Evolutionary conservation across 176 grass and related monocot genomes (phyloP).

Genomic region (Lolium perenne): DNA sequence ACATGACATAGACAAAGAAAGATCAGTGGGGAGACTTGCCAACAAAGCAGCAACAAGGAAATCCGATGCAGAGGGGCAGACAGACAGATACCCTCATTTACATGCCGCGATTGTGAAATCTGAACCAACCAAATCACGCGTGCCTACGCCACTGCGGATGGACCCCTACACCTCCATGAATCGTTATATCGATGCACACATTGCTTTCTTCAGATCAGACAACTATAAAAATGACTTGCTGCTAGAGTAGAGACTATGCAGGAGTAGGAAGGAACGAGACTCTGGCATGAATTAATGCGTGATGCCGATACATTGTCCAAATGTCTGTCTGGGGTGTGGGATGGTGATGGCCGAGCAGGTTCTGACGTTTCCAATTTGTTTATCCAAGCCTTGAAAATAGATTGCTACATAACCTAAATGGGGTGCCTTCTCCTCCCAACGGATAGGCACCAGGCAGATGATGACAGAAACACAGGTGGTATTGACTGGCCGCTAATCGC

Average conservation of each 20-base stretch:
- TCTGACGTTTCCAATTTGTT: slow-evolving; percentile 31
- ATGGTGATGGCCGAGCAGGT: slow-evolving; percentile 42
- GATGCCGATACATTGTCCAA: slow-evolving; percentile 44
- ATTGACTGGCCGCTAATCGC: slow-evolving; percentile 23
- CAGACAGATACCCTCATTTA: background rate
- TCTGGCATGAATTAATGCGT: background rate
- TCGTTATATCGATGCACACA: too few species aligned
- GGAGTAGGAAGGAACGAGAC: slow-evolving; percentile 48
- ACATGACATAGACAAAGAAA: slow-evolving; percentile 46
- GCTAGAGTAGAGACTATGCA: slow-evolving; percentile 26
- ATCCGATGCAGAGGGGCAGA: slow-evolving; percentile 27
- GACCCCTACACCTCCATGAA: slow-evolving; percentile 20
- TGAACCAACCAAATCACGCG: slow-evolving; percentile 51
- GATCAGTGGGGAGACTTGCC: slow-evolving; percentile 33
- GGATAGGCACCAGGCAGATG: slow-evolving; percentile 43
- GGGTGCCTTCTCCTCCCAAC: slow-evolving; percentile 35
- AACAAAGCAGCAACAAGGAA: slow-evolving; percentile 43
- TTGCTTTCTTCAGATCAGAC: slow-evolving; percentile 49
- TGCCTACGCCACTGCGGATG: slow-evolving; percentile 35
- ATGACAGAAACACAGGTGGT: slow-evolving; percentile 34
- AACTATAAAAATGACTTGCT: slow-evolving; percentile 48
- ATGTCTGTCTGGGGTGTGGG: slow-evolving; percentile 30
- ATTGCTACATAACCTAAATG: slow-evolving; percentile 34
- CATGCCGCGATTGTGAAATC: slow-evolving; percentile 47
- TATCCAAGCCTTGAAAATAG: slow-evolving; percentile 44